Base-by-base conservation (phyloP, 2,329 filamentous ascomycete species). In the Sporothrix mexicana region DNA sequence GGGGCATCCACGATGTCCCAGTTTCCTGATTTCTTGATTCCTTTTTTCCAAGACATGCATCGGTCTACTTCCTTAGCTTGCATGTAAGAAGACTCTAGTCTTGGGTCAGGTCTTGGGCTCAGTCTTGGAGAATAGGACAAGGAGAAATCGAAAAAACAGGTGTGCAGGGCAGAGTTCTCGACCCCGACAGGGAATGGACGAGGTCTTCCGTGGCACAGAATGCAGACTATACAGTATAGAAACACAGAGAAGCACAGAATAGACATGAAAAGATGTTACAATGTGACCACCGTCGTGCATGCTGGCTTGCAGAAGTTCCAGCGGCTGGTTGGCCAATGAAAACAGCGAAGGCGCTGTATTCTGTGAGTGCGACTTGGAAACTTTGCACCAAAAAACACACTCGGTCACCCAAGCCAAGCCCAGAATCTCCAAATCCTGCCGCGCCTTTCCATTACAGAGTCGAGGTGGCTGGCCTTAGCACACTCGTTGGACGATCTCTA, bases 251-350 rank as follows among this genome's bases (percentile, higher is more conserved):
- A 59, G 41, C 2, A n/a, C 30, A 30, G 20, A 59, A n/a, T 1
- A n/a, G 17, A 30, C n/a, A 45, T 1, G 17, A 59, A 41, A 57
- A 51, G 55, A 36, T 4, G 30, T 10, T 47, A 55, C 30, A 9
- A n/a, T 61, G 69, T 71, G 45, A 71, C 17, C n/a, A 66, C 47
- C 20, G 68, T 25, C 13, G 59, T 36, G 36, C 62, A 69, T 51
- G 20, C 23, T 15, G 5, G 51, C 30, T 17, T 72, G 62, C 70
- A 72, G 51, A 57, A 67, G 59, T 17, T 15, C 70, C 49, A 51
- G 70, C 70, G 53, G 70, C 53, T 51, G 23, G 51, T 25, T 17
- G 23, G 43, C 70, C 70, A 72, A 72, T 72, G 36, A 62, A 59
- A 61, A 8, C 6, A 36, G 10, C 17, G 3, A 55, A 25, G 6